Percentiles rank a stretch among this genome's conserved stretches.
phyloP scores from a whole-genome alignment of 1,139 yeast species.

The Candida dubliniensis region DNA sequence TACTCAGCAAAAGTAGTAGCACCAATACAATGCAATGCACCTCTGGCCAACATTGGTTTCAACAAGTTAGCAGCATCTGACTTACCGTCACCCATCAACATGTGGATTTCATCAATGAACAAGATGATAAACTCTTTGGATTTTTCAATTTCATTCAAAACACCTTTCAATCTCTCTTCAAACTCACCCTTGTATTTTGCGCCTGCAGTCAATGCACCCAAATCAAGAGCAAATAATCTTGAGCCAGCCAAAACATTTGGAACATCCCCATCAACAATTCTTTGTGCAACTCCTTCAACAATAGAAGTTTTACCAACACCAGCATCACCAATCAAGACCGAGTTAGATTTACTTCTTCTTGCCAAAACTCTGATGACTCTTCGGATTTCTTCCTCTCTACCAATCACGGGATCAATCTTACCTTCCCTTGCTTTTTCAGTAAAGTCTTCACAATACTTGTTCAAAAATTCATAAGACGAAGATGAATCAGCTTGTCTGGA shows the following conservation, averaged over 20 bases:
- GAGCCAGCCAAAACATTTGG: conserved; percentile 83
- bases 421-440: conserved; percentile 94
- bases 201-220: conserved; percentile 97
- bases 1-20: conserved; percentile 96
- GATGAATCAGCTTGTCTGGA: conserved; percentile 93
- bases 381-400: conserved; percentile 97
- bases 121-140: conserved; percentile 82
- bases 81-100: conserved; percentile 98
- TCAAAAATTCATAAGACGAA: conserved; percentile 75
- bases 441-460: conserved; percentile 88
- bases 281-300: conserved; percentile 97
- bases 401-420: conserved; percentile 95
- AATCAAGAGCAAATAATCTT: conserved; percentile 80
- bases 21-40: conserved; percentile 94
- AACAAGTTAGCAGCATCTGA: conserved; percentile 93
- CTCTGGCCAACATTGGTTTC: conserved; percentile 97
- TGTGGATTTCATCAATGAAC: conserved; percentile 95
- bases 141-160: conserved; percentile 87
- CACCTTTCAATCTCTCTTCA: conserved; percentile 97
- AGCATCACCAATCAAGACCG: conserved; percentile 96
- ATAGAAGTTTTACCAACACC: conserved; percentile 99
- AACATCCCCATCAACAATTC: conserved; percentile 93
- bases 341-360: conserved; percentile 93
- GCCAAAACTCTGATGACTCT: conserved; percentile 92
- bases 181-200: conserved; percentile 98